Conservation (phyloP, 2,329 filamentous ascomycete species). For the Monilinia fructigena region DNA sequence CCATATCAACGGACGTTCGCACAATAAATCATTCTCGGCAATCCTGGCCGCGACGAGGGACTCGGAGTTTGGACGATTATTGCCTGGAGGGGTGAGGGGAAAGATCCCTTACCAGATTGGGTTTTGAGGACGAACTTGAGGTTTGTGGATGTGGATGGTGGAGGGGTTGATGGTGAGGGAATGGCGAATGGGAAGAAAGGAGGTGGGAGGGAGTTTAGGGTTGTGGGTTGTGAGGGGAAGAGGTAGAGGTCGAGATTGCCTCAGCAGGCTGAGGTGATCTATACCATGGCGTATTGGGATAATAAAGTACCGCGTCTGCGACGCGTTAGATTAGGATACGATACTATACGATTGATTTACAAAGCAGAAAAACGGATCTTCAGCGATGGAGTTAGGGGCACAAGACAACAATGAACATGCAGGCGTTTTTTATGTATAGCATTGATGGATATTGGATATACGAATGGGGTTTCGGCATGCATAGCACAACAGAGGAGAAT, state of each 20-base stretch:
- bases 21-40: conserved; percentile 31
- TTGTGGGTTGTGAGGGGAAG: conserved; percentile 66
- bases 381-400: neutral
- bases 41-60: conserved; percentile 29
- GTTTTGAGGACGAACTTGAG: neutral
- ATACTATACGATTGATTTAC: neutral
- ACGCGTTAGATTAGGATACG: too few relatives aligned
- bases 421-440: neutral
- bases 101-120: neutral
- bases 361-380: neutral
- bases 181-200: conserved; percentile 55
- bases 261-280: too few relatives aligned
- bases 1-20: conserved; percentile 25
- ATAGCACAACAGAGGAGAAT: too few relatives aligned
- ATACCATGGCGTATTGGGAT: too few relatives aligned
- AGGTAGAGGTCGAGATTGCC: conserved; percentile 57
- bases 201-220: conserved; percentile 47
- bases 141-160: conserved; percentile 41
- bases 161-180: conserved; percentile 63
- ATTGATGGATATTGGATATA: too few relatives aligned
- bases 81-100: neutral
- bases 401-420: neutral
- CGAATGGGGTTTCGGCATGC: too few relatives aligned
- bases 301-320: too few relatives aligned
- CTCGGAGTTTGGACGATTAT: neutral